These are phyloP conservation scores for Astragalus membranaceus DNA, from an alignment of 306 rosid species.

Conservation along the genomic window DNA sequence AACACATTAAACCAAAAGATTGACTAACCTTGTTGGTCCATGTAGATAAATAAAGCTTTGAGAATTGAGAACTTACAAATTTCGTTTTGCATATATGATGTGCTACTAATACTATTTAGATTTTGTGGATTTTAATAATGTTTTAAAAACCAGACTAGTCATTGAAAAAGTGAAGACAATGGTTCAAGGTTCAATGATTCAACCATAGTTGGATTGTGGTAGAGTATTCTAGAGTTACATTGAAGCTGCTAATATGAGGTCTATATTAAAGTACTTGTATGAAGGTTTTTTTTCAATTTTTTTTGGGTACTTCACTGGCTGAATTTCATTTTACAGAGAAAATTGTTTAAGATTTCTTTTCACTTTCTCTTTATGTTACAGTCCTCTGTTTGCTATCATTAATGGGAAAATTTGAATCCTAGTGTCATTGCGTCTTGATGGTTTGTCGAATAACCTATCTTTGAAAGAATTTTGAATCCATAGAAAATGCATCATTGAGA, in stretches of 20 bases:
- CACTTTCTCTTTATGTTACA: not conserved
- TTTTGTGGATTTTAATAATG: not conserved
- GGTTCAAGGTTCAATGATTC: too few relatives aligned
- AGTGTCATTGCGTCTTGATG: not conserved
- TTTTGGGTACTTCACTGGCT: not conserved
- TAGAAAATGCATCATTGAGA: not conserved
- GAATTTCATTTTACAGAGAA: not conserved
- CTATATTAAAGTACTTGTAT: not conserved
- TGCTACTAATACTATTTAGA: not conserved
- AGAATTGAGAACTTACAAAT: not conserved
- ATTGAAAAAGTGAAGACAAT: too few relatives aligned
- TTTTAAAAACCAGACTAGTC: too few relatives aligned
- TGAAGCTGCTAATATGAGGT: not conserved
- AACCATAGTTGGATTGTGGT: too few relatives aligned
- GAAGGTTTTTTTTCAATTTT: not conserved
- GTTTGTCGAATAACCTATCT: not conserved
- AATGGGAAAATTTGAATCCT: not conserved
- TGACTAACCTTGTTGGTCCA: not conserved
- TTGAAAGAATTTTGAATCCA: not conserved
- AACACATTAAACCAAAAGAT: not conserved
- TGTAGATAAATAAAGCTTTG: not conserved
- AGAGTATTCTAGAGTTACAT: not conserved
- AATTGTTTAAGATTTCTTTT: not conserved
- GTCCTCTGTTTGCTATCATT: not conserved
- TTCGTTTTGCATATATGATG: constrained; percentile 1